Evolutionary conservation across 208 protist species (phyloP).

Genomic region (Leishmania aethiopica): DNA sequence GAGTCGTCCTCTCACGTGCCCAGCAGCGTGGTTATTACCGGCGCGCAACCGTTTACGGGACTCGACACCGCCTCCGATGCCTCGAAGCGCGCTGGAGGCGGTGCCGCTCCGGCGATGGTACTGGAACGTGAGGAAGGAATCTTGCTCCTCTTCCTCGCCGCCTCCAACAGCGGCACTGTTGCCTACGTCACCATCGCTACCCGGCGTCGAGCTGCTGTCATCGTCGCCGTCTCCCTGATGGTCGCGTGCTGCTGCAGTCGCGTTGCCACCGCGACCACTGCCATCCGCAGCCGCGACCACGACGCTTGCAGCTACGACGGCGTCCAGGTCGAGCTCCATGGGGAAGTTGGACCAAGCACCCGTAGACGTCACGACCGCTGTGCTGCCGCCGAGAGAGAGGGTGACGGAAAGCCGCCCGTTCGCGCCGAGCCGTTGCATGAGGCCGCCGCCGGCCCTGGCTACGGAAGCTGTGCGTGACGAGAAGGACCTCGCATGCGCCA

Average conservation of each 20-base stretch:
- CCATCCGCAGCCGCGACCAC: not conserved
- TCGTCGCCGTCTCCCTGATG: not conserved
- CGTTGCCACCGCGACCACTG: not conserved
- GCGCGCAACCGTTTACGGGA: not conserved
- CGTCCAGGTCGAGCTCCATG: constrained; percentile 9
- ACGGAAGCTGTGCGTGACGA: not conserved
- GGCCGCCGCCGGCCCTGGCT: not conserved
- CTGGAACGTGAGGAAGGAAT: constrained; percentile 30
- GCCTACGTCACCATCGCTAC: not conserved
- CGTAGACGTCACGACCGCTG: constrained; percentile 9
- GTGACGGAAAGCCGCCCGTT: constrained; percentile 19
- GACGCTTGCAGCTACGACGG: constrained; percentile 10
- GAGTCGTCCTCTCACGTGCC: not conserved
- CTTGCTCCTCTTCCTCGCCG: constrained; percentile 9
- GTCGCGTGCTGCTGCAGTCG: not conserved
- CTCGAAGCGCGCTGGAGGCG: too few relatives aligned
- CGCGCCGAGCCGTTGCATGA: constrained; percentile 9
- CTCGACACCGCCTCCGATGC: not conserved
- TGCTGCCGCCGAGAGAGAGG: constrained; percentile 10
- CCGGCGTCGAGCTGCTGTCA: not conserved
- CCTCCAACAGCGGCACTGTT: not conserved
- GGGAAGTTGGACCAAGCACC: constrained; percentile 26
- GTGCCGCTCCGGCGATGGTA: constrained; percentile 15
- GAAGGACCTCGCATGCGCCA: not conserved
- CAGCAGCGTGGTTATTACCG: not conserved